Evolutionary conservation across 805 yeast genomes (phyloP).

Genomic region (Torulaspora indica): DNA sequence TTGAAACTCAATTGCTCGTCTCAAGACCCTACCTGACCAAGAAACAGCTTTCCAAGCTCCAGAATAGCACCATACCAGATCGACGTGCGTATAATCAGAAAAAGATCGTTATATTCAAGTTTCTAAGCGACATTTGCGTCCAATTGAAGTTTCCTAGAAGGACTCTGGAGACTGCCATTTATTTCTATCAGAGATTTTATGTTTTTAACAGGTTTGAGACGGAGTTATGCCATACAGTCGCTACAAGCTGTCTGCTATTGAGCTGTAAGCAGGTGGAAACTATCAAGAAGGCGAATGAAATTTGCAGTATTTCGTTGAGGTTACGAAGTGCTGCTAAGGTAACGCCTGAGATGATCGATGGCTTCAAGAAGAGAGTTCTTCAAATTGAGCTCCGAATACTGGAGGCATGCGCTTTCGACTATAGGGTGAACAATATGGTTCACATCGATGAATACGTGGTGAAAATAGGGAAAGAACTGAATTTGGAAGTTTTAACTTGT

Average conservation of each 20-base stretch:
- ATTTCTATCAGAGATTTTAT: conserved; percentile 65
- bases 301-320: conserved; percentile 42
- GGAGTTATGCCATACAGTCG: conserved; percentile 55
- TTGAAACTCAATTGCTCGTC: conserved; percentile 33
- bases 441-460: conserved; percentile 63
- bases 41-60: conserved; percentile 49
- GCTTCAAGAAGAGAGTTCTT: conserved; percentile 52
- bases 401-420: conserved; percentile 77
- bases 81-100: conserved; percentile 47
- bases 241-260: conserved; percentile 60
- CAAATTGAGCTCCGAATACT: conserved; percentile 64
- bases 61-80: conserved; percentile 49
- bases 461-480: conserved; percentile 50
- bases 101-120: conserved; percentile 50
- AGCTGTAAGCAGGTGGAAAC: conserved; percentile 82
- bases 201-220: conserved; percentile 59
- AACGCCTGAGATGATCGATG: conserved; percentile 42
- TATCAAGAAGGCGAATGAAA: conserved; percentile 65
- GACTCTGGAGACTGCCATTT: conserved; percentile 65
- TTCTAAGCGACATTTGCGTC: conserved; percentile 49
- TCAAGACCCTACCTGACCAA: conserved; percentile 60
- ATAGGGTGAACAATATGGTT: conserved; percentile 48
- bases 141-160: conserved; percentile 62
- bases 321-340: conserved; percentile 29
- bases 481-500: conserved; percentile 45